phyloP scores from a whole-genome alignment of 352 stramenopile species.

The Halophytophthora batemanensis region DNA sequence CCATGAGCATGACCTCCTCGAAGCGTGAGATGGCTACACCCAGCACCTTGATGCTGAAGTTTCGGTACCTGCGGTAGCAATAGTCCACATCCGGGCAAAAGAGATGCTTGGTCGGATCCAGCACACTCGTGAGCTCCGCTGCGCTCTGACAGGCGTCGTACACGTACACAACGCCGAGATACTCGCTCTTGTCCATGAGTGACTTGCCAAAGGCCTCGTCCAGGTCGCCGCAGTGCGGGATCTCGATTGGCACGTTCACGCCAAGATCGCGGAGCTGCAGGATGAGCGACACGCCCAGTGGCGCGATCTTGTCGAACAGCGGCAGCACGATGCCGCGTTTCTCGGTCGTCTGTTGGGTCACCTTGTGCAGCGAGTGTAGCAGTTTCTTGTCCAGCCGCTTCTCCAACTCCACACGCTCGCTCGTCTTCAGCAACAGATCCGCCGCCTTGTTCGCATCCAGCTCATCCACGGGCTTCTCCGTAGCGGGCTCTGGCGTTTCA shows the following conservation, averaged over 20 bases:
- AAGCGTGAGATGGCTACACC: conserved; percentile 63
- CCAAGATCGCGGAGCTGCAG: conserved; percentile 52
- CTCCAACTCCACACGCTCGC: conserved; percentile 19
- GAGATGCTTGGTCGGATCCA: conserved; percentile 28
- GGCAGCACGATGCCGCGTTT: conserved; percentile 57
- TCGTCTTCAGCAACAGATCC: conserved; percentile 15
- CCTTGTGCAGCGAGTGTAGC: conserved; percentile 25
- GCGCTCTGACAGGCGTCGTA: conserved; percentile 66
- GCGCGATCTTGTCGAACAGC: conserved; percentile 59
- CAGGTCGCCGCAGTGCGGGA: conserved; percentile 70
- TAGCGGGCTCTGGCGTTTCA: conserved; percentile 1
- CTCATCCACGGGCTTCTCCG: conserved; percentile 3
- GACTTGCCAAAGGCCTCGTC: conserved; percentile 28
- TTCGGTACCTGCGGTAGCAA: conserved; percentile 49
- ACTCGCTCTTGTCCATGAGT: conserved; percentile 28
- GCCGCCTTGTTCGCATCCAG: conserved; percentile 13
- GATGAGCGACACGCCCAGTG: conserved; percentile 58
- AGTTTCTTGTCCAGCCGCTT: conserved; percentile 28
- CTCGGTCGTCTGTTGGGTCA: conserved; percentile 23
- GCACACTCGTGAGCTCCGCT: conserved; percentile 17
- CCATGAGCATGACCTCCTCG: conserved; percentile 68
- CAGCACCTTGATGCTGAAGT: conserved; percentile 68
- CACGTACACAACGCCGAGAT: conserved; percentile 47
- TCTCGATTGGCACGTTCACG: conserved; percentile 58
- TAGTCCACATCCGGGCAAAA: conserved; percentile 46